Percentiles rank a stretch among this genome's conserved stretches.
phyloP scores from a whole-genome alignment of 2,329 filamentous ascomycete species.

The Nannizzia gypsea region DNA sequence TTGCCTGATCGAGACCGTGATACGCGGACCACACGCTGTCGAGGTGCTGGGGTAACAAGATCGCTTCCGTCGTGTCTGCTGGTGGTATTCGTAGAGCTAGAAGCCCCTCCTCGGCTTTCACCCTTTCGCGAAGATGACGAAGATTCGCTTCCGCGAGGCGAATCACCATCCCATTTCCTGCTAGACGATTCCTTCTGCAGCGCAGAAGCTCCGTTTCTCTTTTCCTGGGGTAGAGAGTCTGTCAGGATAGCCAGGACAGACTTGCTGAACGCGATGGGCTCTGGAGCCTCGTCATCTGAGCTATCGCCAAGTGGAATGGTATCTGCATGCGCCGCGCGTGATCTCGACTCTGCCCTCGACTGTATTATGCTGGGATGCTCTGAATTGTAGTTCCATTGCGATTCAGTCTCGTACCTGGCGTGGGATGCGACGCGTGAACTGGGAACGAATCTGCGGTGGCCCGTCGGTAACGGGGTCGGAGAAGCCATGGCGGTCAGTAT shows the following conservation, averaged over 20 bases:
- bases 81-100: slow-evolving; percentile 25
- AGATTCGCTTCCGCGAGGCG: slow-evolving; percentile 25
- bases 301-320: slow-evolving; percentile 46
- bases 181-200: slow-evolving; percentile 17
- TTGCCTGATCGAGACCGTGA: slow-evolving; percentile 25
- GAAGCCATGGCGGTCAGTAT: not conserved
- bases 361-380: not conserved
- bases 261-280: slow-evolving; percentile 87
- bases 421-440: slow-evolving; percentile 1
- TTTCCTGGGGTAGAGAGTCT: slow-evolving; percentile 32
- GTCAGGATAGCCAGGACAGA: slow-evolving; percentile 74
- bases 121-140: slow-evolving; percentile 12
- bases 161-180: slow-evolving; percentile 29
- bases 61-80: slow-evolving; percentile 13
- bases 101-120: slow-evolving; percentile 7
- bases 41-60: slow-evolving; percentile 35
- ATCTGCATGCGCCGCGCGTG: not conserved
- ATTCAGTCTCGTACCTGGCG: not conserved
- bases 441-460: slow-evolving; percentile 1
- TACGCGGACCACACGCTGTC: slow-evolving; percentile 30
- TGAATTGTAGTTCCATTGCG: not conserved
- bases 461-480: not conserved
- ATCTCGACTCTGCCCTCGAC: not conserved
- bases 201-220: slow-evolving; percentile 29
- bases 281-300: slow-evolving; percentile 86